A percentile compares a stretch with the other conserved stretches of the same genome.
These are phyloP conservation scores for Hypoxylon fuscum DNA, from an alignment of 495 filamentous ascomycete species.

Conservation along the genomic window DNA sequence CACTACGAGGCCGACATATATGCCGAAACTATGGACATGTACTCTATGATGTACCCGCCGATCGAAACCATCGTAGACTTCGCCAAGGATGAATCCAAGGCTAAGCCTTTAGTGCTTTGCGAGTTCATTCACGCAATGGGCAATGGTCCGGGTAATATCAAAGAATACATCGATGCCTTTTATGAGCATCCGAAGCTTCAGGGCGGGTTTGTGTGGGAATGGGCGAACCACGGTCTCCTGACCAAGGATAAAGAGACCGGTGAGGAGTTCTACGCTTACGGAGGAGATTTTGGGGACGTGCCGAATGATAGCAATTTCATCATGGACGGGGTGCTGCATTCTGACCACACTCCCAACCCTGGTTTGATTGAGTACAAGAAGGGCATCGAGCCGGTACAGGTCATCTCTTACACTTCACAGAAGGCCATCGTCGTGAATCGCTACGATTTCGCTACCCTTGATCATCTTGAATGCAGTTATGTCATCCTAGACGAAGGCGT, in stretches of 20 bases:
- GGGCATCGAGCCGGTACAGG: slow-evolving; percentile 63
- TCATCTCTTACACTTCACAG: slow-evolving; percentile 34
- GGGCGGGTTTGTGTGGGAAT: slow-evolving; percentile 79
- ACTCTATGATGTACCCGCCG: slow-evolving; percentile 70
- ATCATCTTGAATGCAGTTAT: slow-evolving; percentile 51
- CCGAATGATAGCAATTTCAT: slow-evolving; percentile 73
- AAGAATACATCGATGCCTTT: slow-evolving; percentile 72
- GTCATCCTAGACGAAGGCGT: slow-evolving; percentile 37
- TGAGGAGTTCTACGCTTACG: slow-evolving; percentile 69
- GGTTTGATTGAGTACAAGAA: slow-evolving; percentile 70
- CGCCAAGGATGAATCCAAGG: slow-evolving; percentile 54
- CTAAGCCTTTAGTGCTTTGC: slow-evolving; percentile 69
- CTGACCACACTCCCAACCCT: slow-evolving; percentile 66
- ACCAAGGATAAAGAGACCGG: slow-evolving; percentile 58
- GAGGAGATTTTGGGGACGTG: slow-evolving; percentile 72
- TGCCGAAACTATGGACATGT: slow-evolving; percentile 70
- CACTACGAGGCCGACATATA: slow-evolving; percentile 73
- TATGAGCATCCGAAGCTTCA: slow-evolving; percentile 65
- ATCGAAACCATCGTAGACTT: slow-evolving; percentile 60
- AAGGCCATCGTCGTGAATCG: slow-evolving; percentile 53
- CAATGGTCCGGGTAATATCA: slow-evolving; percentile 72
- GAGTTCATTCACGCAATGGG: slow-evolving; percentile 79
- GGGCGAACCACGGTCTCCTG: slow-evolving; percentile 74
- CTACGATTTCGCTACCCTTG: slow-evolving; percentile 62
- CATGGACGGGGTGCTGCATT: slow-evolving; percentile 70